Evolutionary conservation across 2,329 filamentous ascomycete genomes (phyloP), one percentile per base, ranked within the genome.

Genomic region (Malbranchea zuffiana): DNA sequence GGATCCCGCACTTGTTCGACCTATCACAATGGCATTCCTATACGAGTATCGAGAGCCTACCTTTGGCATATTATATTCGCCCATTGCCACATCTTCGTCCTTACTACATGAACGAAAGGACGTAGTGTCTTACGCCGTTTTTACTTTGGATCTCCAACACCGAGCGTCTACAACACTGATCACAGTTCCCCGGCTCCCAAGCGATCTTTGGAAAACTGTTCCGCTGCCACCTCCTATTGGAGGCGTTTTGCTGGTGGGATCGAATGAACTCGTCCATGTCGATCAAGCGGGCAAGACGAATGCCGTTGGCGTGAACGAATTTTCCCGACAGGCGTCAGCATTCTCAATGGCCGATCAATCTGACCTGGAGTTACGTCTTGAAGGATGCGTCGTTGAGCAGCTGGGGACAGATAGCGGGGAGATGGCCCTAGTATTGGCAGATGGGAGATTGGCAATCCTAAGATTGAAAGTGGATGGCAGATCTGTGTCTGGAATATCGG

Each of bases 41-140:
- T 76, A 96, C 69, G 88, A 96, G 65, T 98, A 98, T 61, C 80
- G 90, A 58, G 90, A 96, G 61, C 88, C 90, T 8, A 98, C 90
- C 0, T 94, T 98, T 63, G 90, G 88, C 39, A 87, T 98, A 43
- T 69, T 98, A 27, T 90, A 85, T 31, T 83, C 87, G 1, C 78
- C 77, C 35, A 67, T 75, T 45, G 70, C 78, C 23, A 75, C 80
- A 10, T 87, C 86, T n/a, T 69, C 72, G 38, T 79, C 83, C 3
- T 67, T 96, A 36, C 61, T 79, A 17, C 64, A 72, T 44, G 82
- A 86, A 51, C 75, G 85, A 46, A 90, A 80, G 53, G 90, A 98
- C 55, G 75, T 83, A 48, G 67, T 94, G 32, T 80, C 78, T 12
- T 98, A 95, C 63, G 86, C 86, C 53, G 88, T 98, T 44, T 94